phyloP scores from a whole-genome alignment of 2,329 filamentous ascomycete species.

The Aspergillus viridinutans region DNA sequence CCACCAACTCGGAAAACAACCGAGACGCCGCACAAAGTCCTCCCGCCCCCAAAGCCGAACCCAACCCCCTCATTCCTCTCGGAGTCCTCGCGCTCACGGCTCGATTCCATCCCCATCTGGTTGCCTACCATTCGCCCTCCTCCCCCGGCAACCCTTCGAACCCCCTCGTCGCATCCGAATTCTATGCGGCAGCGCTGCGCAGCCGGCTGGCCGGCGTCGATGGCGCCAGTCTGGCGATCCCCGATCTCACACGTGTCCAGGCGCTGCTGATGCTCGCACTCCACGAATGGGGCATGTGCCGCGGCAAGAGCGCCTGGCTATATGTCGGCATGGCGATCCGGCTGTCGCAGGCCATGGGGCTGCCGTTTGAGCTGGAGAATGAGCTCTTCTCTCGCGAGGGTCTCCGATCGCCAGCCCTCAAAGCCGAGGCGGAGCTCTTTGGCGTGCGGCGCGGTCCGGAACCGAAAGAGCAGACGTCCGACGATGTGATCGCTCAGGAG shows the following conservation, averaged over 20 bases:
- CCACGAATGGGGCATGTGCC: constrained; percentile 55
- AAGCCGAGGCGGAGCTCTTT: constrained; percentile 36
- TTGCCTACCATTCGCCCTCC: constrained; percentile 46
- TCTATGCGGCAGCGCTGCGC: constrained; percentile 52
- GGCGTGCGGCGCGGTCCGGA: constrained; percentile 30
- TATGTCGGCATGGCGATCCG: constrained; percentile 46
- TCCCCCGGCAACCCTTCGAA: constrained; percentile 42
- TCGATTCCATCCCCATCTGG: constrained; percentile 50
- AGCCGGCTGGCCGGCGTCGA: constrained; percentile 43
- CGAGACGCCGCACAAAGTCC: constrained; percentile 29
- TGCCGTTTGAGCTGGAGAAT: constrained; percentile 45
- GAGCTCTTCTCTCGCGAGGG: constrained; percentile 45
- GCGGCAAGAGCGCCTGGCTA: constrained; percentile 50
- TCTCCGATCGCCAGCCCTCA: constrained; percentile 36
- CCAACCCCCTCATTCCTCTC: constrained; percentile 47
- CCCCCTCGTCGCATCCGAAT: constrained; percentile 50
- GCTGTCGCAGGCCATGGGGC: constrained; percentile 43
- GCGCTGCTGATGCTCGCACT: constrained; percentile 54
- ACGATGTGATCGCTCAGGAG: constrained; percentile 52
- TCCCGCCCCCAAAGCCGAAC: constrained; percentile 29
- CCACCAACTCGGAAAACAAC: constrained; percentile 6
- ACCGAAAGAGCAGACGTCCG: constrained; percentile 36
- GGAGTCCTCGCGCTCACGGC: constrained; percentile 55
- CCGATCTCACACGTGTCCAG: constrained; percentile 51
- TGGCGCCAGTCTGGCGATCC: constrained; percentile 38